A percentile compares a stretch with the other conserved stretches of the same genome.
These are phyloP conservation scores for Rhododendron henanense DNA, from an alignment of 148 eudicot species.

Conservation along the genomic window DNA sequence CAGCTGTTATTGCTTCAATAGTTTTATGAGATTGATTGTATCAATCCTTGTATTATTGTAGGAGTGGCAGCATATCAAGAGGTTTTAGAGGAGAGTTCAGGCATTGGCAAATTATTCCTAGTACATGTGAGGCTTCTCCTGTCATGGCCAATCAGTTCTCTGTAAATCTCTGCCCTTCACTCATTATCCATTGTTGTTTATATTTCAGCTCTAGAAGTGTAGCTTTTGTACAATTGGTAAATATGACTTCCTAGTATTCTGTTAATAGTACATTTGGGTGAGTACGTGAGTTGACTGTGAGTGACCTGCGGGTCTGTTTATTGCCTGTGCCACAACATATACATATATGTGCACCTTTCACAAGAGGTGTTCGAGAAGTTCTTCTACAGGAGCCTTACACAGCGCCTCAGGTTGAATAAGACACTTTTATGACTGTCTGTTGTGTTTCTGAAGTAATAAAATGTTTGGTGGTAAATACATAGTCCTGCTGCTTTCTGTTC, in stretches of 20 bases:
- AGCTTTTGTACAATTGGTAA: neutral
- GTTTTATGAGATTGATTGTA: slow-evolving; percentile 14
- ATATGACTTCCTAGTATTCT: neutral
- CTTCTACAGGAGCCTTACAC: neutral
- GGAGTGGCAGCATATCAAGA: slow-evolving; percentile 99
- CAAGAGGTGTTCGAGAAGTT: neutral
- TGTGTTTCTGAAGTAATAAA: neutral
- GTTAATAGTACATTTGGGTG: slow-evolving; percentile 5
- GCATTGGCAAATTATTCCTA: slow-evolving; percentile 94
- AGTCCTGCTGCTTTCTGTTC: neutral
- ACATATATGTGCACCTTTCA: neutral
- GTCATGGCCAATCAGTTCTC: slow-evolving; percentile 99
- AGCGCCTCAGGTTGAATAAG: neutral
- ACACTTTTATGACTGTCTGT: neutral
- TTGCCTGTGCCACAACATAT: neutral
- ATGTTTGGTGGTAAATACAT: neutral
- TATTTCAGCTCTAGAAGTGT: neutral
- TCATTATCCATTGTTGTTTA: slow-evolving; percentile 10
- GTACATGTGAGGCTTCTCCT: slow-evolving; percentile 88
- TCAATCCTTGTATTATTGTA: slow-evolving; percentile 25
- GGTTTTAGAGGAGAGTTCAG: slow-evolving; percentile 98
- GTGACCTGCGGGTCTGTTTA: neutral
- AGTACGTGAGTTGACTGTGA: neutral
- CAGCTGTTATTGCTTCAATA: slow-evolving; percentile 12
- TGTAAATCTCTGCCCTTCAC: slow-evolving; percentile 50